Percentiles rank a stretch among this genome's conserved stretches.
Conservation (phyloP, 805 yeast species). For the Saccharomycopsis sp. region DNA sequence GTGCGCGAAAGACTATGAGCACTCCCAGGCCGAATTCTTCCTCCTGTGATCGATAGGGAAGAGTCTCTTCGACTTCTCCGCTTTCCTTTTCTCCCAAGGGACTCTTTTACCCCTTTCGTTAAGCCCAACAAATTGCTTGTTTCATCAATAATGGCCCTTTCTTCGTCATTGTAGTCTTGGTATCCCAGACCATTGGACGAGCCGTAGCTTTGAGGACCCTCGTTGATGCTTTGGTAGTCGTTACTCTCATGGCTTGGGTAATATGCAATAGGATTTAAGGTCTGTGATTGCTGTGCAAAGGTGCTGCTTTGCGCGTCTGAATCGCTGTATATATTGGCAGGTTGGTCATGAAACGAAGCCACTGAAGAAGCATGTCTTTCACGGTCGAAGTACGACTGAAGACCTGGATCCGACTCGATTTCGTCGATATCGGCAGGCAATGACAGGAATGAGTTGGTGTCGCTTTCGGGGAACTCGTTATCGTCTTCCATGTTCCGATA, state of each 20-base stretch:
- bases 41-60: constrained; percentile 2
- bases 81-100: not conserved
- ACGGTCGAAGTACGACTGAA: not conserved
- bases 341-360: not conserved
- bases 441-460: constrained; percentile 11
- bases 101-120: constrained; percentile 8
- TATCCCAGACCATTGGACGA: not conserved
- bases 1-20: constrained; percentile 21
- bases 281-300: not conserved
- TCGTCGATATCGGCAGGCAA: constrained; percentile 18
- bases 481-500: constrained; percentile 25
- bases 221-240: not conserved
- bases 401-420: constrained; percentile 5
- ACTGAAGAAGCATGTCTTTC: not conserved
- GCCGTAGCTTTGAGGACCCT: not conserved
- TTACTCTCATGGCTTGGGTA: constrained; percentile 1
- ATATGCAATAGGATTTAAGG: not conserved
- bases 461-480: constrained; percentile 25
- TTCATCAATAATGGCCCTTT: constrained; percentile 25
- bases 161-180: constrained; percentile 9
- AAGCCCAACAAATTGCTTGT: constrained; percentile 9
- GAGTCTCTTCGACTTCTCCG: constrained; percentile 1
- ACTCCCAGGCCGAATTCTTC: not conserved
- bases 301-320: constrained; percentile 5
- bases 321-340: constrained; percentile 5